A percentile compares a stretch with the other conserved stretches of the same genome.
Evolutionary conservation across 768 basidiomycete species (phyloP).

Genomic region (Lactifluus rugatus): DNA sequence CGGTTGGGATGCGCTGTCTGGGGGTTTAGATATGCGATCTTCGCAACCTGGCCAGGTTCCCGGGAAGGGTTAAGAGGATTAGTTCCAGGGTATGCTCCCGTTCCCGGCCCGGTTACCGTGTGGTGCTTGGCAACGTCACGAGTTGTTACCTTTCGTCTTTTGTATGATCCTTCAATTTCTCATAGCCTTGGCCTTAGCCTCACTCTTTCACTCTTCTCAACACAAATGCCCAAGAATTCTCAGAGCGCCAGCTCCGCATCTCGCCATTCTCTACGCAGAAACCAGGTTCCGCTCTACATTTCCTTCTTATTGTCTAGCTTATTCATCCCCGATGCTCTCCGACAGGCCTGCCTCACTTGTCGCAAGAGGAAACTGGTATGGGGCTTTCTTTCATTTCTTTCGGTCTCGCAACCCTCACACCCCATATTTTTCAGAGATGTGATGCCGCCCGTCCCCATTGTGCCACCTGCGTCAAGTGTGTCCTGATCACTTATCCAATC

Average conservation of each 20-base stretch:
- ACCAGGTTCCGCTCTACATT: constrained; percentile 42
- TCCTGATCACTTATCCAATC: neutral
- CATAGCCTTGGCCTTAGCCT: neutral
- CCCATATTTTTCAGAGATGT: constrained; percentile 52
- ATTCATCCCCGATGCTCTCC: constrained; percentile 6
- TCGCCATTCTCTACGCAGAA: constrained; percentile 65
- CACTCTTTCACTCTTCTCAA: neutral
- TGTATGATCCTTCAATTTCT: neutral
- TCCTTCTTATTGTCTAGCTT: neutral
- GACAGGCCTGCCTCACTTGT: constrained; percentile 70
- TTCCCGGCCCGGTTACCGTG: neutral
- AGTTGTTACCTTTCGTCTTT: neutral
- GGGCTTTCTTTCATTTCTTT: constrained; percentile 20
- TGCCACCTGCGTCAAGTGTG: constrained; percentile 74
- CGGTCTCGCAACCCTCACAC: constrained; percentile 5
- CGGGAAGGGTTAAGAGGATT: neutral
- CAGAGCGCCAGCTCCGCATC: constrained; percentile 26
- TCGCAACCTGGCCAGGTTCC: neutral
- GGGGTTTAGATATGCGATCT: neutral
- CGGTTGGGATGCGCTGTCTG: neutral
- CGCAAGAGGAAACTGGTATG: constrained; percentile 73
- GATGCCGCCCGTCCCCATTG: constrained; percentile 83
- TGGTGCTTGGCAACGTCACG: constrained; percentile 5
- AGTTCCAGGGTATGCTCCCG: too few relatives aligned
- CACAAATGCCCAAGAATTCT: constrained; percentile 57